Conservation (phyloP, 441 rosid species). For the Mallotus japonicus region DNA sequence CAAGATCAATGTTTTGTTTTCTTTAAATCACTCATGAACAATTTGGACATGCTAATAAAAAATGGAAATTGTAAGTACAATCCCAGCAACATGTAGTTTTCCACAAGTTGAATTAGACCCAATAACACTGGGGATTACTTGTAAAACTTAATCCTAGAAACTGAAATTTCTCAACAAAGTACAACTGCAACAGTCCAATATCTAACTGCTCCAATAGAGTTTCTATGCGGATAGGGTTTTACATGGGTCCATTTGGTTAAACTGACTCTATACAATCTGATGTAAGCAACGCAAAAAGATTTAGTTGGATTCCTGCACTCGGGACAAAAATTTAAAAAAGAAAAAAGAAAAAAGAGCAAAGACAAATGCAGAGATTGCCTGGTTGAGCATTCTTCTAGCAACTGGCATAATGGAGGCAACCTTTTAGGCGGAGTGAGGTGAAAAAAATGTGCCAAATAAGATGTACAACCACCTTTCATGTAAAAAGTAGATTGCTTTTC, state of each 20-base stretch:
- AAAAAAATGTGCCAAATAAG: slow-evolving; percentile 20
- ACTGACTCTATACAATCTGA: slow-evolving; percentile 4
- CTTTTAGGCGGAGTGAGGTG: slow-evolving; percentile 27
- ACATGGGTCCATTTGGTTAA: slow-evolving; percentile 18
- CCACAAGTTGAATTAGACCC: too few species aligned
- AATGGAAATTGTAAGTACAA: too few species aligned
- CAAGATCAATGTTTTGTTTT: background rate
- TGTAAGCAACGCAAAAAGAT: slow-evolving; percentile 17
- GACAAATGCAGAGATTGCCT: slow-evolving; percentile 18
- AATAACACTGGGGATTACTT: too few species aligned
- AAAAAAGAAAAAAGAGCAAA: background rate
- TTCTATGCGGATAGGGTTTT: slow-evolving; percentile 17
- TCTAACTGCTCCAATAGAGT: background rate
- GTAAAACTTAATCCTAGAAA: too few species aligned
- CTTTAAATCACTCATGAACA: background rate
- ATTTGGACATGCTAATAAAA: background rate
- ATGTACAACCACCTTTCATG: slow-evolving; percentile 23
- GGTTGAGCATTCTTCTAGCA: slow-evolving; percentile 20
- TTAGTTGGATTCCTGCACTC: slow-evolving; percentile 14
- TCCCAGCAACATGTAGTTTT: background rate
- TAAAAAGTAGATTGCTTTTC: slow-evolving; percentile 23
- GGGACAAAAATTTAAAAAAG: slow-evolving; percentile 9
- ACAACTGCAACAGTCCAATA: background rate
- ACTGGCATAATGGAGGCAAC: slow-evolving; percentile 30
- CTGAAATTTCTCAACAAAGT: background rate